Conservation (phyloP, 73 alveolate species). For the Uronychia binucleata region DNA sequence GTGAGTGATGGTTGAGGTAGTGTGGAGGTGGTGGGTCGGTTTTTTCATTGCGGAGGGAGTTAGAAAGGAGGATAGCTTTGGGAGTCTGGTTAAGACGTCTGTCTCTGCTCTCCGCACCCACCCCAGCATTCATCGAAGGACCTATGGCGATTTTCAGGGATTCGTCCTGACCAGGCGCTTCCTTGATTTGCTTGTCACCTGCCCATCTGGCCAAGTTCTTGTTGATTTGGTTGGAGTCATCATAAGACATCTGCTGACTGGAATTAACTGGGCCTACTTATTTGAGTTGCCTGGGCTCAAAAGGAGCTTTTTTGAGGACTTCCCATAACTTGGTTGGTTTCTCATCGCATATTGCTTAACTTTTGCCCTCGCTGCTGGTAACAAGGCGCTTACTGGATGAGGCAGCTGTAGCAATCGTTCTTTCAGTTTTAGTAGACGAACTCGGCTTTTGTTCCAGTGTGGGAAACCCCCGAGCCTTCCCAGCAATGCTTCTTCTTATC, state of each 20-base stretch:
- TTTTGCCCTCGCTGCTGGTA: neutral
- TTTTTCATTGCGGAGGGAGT: neutral
- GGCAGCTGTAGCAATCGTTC: neutral
- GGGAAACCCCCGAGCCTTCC: neutral
- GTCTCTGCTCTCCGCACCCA: neutral
- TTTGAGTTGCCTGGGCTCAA: neutral
- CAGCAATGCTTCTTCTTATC: neutral
- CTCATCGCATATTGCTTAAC: neutral
- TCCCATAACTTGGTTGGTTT: neutral
- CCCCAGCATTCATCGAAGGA: neutral
- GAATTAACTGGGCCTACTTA: neutral
- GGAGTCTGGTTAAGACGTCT: neutral
- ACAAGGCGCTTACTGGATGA: neutral
- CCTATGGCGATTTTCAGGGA: neutral
- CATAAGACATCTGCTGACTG: neutral
- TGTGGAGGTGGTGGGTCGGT: neutral
- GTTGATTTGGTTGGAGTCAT: neutral
- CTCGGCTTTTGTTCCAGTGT: neutral
- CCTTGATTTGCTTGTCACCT: neutral
- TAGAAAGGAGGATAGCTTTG: neutral
- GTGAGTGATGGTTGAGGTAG: too few relatives aligned
- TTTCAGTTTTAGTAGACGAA: neutral
- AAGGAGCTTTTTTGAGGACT: neutral
- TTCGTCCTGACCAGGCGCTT: neutral
- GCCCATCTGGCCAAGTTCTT: neutral